These are phyloP conservation scores for Cordyceps militaris DNA, from an alignment of 2,329 filamentous ascomycete genomes.

Conservation along the genomic window DNA sequence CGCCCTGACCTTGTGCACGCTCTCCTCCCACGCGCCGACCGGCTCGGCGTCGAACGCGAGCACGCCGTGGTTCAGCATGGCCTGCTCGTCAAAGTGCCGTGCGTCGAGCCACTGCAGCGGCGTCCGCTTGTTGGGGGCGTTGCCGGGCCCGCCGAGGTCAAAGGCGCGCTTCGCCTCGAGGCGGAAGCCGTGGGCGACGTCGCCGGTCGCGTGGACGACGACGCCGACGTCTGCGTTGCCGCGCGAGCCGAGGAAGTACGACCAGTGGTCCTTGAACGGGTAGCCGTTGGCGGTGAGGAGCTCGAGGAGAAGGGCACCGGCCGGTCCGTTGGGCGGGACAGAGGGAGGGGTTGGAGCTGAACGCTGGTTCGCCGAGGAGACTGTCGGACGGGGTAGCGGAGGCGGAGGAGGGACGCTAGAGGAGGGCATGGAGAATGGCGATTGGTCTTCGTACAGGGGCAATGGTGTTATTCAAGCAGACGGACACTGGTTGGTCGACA, in stretches of 20 bases:
- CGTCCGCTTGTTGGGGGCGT: slow-evolving; percentile 19
- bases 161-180: slow-evolving; percentile 25
- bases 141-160: slow-evolving; percentile 16
- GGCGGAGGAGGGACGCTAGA: neutral
- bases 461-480: too few species aligned
- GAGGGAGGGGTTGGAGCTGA: neutral
- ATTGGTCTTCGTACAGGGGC: too few species aligned
- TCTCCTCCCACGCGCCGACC: slow-evolving; percentile 23
- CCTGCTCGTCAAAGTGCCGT: slow-evolving; percentile 18
- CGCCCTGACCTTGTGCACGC: slow-evolving; percentile 14
- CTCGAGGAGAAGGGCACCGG: slow-evolving; percentile 21
- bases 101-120: slow-evolving; percentile 26
- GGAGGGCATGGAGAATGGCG: neutral
- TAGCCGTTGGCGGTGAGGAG: slow-evolving; percentile 25
- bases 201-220: slow-evolving; percentile 25
- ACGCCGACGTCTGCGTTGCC: slow-evolving; percentile 19
- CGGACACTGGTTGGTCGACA: too few species aligned
- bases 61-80: slow-evolving; percentile 22
- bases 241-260: slow-evolving; percentile 22
- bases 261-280: slow-evolving; percentile 31
- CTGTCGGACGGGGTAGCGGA: neutral
- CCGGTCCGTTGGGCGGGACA: slow-evolving; percentile 15
- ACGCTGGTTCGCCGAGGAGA: too few species aligned
- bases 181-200: slow-evolving; percentile 25
- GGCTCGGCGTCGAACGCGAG: slow-evolving; percentile 18